Conservation (phyloP, 2,329 filamentous ascomycete species). For the Pseudocercospora cruenta region DNA sequence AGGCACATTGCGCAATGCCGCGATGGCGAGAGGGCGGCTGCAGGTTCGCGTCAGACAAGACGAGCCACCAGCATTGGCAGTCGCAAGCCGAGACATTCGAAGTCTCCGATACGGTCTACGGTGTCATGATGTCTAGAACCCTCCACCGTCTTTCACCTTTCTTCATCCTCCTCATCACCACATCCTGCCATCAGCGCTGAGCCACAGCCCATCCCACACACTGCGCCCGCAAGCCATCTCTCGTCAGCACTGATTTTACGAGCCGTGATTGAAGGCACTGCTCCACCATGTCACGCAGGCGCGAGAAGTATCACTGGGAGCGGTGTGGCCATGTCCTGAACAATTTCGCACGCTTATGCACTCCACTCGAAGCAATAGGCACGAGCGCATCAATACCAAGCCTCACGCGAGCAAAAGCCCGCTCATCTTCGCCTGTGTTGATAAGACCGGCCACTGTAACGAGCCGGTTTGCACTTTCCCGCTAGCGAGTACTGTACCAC, state of each 20-base stretch:
- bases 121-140: not conserved
- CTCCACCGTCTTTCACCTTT: too few species aligned
- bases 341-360: slow-evolving; percentile 9
- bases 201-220: too few species aligned
- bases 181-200: too few species aligned
- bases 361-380: slow-evolving; percentile 6
- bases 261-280: not conserved
- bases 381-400: not conserved
- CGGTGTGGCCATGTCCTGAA: slow-evolving; percentile 1
- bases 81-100: not conserved
- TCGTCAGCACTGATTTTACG: not conserved
- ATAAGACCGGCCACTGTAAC: slow-evolving; percentile 2
- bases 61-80: not conserved
- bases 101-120: not conserved
- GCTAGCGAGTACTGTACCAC: not conserved
- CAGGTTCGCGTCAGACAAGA: not conserved
- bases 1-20: too few species aligned
- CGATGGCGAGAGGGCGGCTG: not conserved
- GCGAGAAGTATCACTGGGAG: not conserved
- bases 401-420: not conserved
- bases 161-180: too few species aligned
- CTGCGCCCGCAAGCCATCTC: not conserved
- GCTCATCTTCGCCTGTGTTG: not conserved
- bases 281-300: not conserved
- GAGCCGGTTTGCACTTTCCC: slow-evolving; percentile 1